Evolutionary conservation across 192 early-diverging fungal species (phyloP).

Genomic region (Linnemannia schmuckeri): DNA sequence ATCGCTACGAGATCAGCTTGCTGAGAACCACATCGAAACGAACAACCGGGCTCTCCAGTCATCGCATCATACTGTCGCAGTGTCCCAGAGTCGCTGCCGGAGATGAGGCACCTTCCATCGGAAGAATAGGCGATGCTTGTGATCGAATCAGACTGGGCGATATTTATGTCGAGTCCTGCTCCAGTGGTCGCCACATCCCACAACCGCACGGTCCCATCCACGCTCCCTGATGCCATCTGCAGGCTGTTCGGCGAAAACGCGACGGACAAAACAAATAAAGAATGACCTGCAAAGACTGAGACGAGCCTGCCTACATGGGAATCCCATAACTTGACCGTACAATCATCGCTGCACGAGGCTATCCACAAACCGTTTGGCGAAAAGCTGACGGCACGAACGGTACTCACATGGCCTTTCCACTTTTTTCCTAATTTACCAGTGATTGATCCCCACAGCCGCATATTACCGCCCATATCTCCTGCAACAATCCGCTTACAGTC

Average conservation of each 20-base stretch:
- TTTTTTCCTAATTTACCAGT: background rate
- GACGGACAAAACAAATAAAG: fast-evolving
- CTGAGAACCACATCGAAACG: too few species aligned
- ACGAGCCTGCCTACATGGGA: background rate
- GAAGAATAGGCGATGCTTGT: too few species aligned
- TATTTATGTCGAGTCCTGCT: too few species aligned
- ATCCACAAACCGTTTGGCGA: background rate
- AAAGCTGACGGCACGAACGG: background rate
- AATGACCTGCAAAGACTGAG: background rate
- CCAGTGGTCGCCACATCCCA: too few species aligned
- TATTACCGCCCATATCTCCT: background rate
- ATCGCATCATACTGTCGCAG: too few species aligned
- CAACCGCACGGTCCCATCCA: too few species aligned
- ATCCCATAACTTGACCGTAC: background rate
- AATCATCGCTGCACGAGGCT: background rate
- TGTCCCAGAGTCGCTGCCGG: too few species aligned
- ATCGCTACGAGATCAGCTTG: too few species aligned
- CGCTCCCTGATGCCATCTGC: too few species aligned
- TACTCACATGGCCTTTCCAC: background rate
- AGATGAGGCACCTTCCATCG: too few species aligned
- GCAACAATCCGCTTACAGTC: background rate
- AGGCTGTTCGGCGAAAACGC: background rate
- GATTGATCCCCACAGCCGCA: background rate
- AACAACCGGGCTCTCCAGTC: too few species aligned
- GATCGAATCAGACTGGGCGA: too few species aligned